phyloP scores from a whole-genome alignment of 805 yeast genomes.

The Clavispora santaluciae region DNA sequence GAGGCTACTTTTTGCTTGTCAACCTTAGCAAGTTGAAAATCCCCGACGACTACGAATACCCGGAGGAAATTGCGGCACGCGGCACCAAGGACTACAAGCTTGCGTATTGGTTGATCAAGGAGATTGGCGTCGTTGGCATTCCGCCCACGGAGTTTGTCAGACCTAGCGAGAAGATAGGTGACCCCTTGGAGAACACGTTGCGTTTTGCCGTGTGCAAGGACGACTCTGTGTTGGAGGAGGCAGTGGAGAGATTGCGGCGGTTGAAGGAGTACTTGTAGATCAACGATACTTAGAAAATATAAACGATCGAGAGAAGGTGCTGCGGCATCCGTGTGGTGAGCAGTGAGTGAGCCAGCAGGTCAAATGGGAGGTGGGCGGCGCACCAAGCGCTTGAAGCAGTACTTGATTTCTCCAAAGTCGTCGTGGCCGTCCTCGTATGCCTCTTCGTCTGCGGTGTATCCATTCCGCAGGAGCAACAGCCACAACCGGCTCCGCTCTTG shows the following conservation, averaged over 20 bases:
- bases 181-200: conserved; percentile 75
- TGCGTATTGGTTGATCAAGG: conserved; percentile 90
- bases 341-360: no score
- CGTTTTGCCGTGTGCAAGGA: conserved; percentile 97
- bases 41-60: conserved; percentile 68
- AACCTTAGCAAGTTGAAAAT: conserved; percentile 78
- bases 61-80: conserved; percentile 59
- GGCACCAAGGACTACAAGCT: conserved; percentile 78
- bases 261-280: conserved; percentile 54
- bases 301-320: neutral
- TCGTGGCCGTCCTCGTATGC: conserved; percentile 65
- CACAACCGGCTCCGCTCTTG: conserved; percentile 60
- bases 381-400: conserved; percentile 41
- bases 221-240: conserved; percentile 72
- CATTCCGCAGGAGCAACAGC: conserved; percentile 39
- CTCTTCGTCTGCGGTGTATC: conserved; percentile 31
- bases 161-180: conserved; percentile 53
- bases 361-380: no score
- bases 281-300: no score
- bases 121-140: conserved; percentile 90
- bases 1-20: conserved; percentile 89
- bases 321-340: neutral
- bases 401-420: conserved; percentile 75
- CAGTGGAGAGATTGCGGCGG: conserved; percentile 67
- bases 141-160: conserved; percentile 96